Evolutionary conservation across 306 rosid species (phyloP), one percentile per base, ranked within the genome.

Genomic region (Ormosia emarginata): DNA sequence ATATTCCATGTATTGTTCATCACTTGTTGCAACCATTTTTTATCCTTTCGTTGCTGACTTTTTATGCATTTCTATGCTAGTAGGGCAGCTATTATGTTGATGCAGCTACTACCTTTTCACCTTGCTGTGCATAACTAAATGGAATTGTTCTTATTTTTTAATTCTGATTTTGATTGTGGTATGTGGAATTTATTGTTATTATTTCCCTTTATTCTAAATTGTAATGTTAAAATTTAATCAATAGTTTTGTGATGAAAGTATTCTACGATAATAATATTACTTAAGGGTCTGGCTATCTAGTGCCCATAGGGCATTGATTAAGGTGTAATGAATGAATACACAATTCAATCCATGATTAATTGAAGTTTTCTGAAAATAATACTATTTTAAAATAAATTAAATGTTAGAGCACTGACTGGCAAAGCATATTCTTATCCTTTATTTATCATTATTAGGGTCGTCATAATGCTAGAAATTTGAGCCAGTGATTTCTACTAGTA

Each of bases 1-100:
- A 77, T 80, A 55, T 80, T 37, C 33, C 50, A 49, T 77, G 57
- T 59, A 53, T 76, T 63, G 55, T 69, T 78, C 13, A 8, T 79
- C 33, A 79, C 10, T 4, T 30, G 29, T 40, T 79, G 32, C 29
- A 9, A 55, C 66, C 24, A 34, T 36, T 46, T 74, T 4, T 53
- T 29, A 1, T 56, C 68, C n/a, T 79, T 79, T 68, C 15, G 3
- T 18, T 73, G 59, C 33, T 67, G 8, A 44, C 50, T 5, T 79
- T 74, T 59, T 78, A 13, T 74, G 50, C 61, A 64, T 74, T 71
- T 29, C 7, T 68, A 17, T 49, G 70, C 56, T 67, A 17, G 77
- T 43, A 43, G 14, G 24, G 68, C 24, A 29, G 49, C 63, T 17
- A 11, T 8, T 79, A 36, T 17, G 71, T 43, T 58, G 63, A 29